Conservation (phyloP, 306 rosid genomes). For the Lathyrus sativus region DNA sequence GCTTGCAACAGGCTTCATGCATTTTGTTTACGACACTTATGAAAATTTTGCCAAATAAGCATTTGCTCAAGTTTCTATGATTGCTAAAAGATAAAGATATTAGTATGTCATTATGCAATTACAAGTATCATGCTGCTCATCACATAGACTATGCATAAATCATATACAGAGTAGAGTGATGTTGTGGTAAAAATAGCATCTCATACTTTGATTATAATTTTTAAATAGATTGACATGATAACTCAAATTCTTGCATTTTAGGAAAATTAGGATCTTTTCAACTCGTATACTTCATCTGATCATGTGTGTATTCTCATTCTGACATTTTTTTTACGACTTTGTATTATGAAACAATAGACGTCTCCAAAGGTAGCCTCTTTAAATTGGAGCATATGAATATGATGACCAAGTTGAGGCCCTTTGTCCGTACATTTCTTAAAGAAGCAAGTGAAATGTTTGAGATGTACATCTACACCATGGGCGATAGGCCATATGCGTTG, state of each 20-base stretch:
- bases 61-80: neutral
- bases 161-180: neutral
- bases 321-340: slow-evolving; percentile 14
- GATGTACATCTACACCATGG: slow-evolving; percentile 91
- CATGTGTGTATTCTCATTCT: slow-evolving; percentile 28
- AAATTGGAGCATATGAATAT: slow-evolving; percentile 63
- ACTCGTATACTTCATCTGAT: slow-evolving; percentile 28
- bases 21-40: neutral
- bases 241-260: slow-evolving; percentile 15
- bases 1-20: neutral
- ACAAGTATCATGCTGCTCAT: slow-evolving; percentile 9
- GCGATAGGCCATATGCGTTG: slow-evolving; percentile 83
- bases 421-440: slow-evolving; percentile 69
- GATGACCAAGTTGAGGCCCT: slow-evolving; percentile 96
- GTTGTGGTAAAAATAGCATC: slow-evolving; percentile 7
- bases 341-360: slow-evolving; percentile 49
- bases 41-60: neutral
- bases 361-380: slow-evolving; percentile 72
- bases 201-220: neutral
- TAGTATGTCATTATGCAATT: slow-evolving; percentile 21
- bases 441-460: slow-evolving; percentile 80
- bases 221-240: slow-evolving; percentile 28
- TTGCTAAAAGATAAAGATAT: slow-evolving; percentile 15
- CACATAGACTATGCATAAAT: neutral
- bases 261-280: slow-evolving; percentile 6